These are phyloP conservation scores for Drechslerella coelobrocha DNA, from an alignment of 2,329 filamentous ascomycete species.

Conservation along the genomic window DNA sequence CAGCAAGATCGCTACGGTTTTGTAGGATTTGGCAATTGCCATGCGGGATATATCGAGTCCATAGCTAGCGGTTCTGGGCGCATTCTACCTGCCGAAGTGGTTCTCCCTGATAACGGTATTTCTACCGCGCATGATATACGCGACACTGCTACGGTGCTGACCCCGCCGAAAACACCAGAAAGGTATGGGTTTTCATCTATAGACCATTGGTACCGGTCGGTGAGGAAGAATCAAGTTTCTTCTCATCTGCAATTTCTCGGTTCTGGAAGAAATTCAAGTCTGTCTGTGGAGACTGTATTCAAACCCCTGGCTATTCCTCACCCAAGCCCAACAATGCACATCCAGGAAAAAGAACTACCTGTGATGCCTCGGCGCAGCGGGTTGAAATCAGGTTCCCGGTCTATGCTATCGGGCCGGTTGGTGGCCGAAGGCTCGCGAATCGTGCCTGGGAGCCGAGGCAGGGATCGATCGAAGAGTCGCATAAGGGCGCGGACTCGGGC, in stretches of 20 bases:
- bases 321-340: not conserved
- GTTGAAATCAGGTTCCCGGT: no score
- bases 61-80: conserved; percentile 8
- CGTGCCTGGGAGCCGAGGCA: not conserved
- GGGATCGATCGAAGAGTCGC: not conserved
- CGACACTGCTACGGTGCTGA: conserved; percentile 17
- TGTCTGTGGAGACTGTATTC: no score
- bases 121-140: conserved; percentile 21
- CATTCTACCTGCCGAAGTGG: conserved; percentile 22
- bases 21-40: conserved; percentile 26
- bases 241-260: not conserved
- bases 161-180: conserved; percentile 26
- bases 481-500: not conserved
- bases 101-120: conserved; percentile 16
- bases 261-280: not conserved
- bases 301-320: not conserved
- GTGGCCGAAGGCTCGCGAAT: no score
- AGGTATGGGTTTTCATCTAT: conserved; percentile 13
- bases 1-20: conserved; percentile 14
- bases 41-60: conserved; percentile 21
- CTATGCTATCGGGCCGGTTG: no score
- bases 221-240: not conserved
- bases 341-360: not conserved
- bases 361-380: not conserved
- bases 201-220: conserved; percentile 20